Conservation (phyloP, 2,329 filamentous ascomycete species). For the Trichoderma koningii region DNA sequence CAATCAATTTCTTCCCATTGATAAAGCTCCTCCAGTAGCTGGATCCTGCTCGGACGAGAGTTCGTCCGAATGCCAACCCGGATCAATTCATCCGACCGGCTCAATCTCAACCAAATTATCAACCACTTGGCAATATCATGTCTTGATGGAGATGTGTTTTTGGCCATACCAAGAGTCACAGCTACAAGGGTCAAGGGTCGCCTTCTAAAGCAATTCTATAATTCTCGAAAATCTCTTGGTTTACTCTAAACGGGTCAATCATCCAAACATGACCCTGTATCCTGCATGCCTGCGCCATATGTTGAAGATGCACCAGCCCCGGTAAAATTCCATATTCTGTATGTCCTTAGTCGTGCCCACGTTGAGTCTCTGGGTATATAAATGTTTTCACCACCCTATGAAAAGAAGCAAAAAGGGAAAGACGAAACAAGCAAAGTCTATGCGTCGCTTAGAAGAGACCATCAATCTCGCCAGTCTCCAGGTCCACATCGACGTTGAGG, state of each 20-base stretch:
- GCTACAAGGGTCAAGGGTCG: neutral
- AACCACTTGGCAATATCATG: neutral
- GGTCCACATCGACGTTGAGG: slow-evolving; percentile 84
- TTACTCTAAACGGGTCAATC: slow-evolving; percentile 13
- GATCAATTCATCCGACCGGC: slow-evolving; percentile 23
- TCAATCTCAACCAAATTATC: slow-evolving; percentile 4
- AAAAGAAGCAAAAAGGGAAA: neutral
- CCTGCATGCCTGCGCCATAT: slow-evolving; percentile 27
- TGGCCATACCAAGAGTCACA: neutral
- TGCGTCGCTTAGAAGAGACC: slow-evolving; percentile 74
- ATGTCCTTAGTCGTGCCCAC: slow-evolving; percentile 24
- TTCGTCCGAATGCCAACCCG: slow-evolving; percentile 24
- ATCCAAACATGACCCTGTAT: slow-evolving; percentile 4
- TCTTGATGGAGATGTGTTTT: neutral
- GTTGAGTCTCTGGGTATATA: slow-evolving; percentile 27
- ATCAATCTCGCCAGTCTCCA: slow-evolving; percentile 81
- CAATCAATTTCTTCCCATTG: too few species aligned
- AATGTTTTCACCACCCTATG: slow-evolving; percentile 10
- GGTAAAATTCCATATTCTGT: slow-evolving; percentile 16
- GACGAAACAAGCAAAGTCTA: neutral
- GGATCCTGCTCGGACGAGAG: slow-evolving; percentile 1
- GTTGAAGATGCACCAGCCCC: slow-evolving; percentile 28
- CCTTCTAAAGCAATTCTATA: slow-evolving; percentile 6
- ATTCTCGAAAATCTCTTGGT: slow-evolving; percentile 18
- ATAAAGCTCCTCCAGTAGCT: neutral